Base-by-base conservation (phyloP, 2,329 filamentous ascomycete species). In the Penicillium sp. region DNA sequence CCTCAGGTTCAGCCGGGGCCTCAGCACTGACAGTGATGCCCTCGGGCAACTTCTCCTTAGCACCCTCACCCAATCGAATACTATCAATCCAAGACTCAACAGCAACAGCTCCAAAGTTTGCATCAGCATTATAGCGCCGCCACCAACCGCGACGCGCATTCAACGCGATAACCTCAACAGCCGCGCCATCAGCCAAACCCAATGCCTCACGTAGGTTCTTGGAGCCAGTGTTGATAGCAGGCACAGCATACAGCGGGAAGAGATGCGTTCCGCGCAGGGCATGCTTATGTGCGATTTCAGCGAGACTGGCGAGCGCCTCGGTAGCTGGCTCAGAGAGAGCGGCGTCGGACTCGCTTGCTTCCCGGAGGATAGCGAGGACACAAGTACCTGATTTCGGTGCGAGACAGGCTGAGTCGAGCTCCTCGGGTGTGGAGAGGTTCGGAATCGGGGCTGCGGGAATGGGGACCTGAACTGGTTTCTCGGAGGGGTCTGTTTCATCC, bases 71-170 rank as follows among this genome's bases (percentile, higher is more conserved):
- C 77, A 99, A 80, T 31, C 89, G 84, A 54, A 97, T 89, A n/a
- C 82, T 79, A 64, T 99, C 93, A 51, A 99, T 82, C 89, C 92
- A 99, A 54, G 76, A 75, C 73, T 95, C 89, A 27, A 99, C 75
- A 22, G 78, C 80, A 46, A 80, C 75, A 19, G 77, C 65, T 3
- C 62, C 58, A 38, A 63, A 72, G 46, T 80, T 81, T 37, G 25
- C 44, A 34, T 83, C 83, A 13, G 72, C 67, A 8, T 81, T 73
- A 67, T 88, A 93, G 50, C 80, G 81, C 62, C 87, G 86, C 81
- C 85, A 95, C 93, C 93, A 99, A 35, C 81, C 80, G 46, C 90
- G 83, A 63, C 91, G 89, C 28, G 82, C 87, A 69, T 96, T 96
- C 51, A 95, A 69, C 13, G 90, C 90, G 46, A 97, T 76, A 37